Percentiles rank a stretch among this genome's conserved stretches.
Conservation (phyloP, 345 rosid genomes). For the Acer saccharum region DNA sequence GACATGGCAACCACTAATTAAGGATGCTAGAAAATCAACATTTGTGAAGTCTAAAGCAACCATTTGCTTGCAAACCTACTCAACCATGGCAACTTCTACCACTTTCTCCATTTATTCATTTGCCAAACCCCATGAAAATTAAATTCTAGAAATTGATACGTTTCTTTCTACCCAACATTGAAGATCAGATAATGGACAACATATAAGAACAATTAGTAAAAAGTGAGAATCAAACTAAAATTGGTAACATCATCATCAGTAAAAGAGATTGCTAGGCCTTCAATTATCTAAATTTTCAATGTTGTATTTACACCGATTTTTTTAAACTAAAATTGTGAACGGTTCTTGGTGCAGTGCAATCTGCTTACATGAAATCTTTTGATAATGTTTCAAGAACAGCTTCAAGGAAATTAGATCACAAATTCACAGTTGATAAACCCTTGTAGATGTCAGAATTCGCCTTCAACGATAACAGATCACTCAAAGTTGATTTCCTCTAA, state of each 20-base stretch:
- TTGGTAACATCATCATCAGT: not conserved
- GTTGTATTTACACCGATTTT: not conserved
- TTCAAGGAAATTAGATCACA: not conserved
- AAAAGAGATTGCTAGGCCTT: not conserved
- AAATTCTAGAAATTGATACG: not conserved
- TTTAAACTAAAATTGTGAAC: not conserved
- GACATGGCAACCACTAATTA: conserved; percentile 26
- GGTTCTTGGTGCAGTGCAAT: not conserved
- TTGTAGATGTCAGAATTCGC: conserved; percentile 2
- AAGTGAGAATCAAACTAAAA: not conserved
- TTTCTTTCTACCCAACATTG: too few relatives aligned
- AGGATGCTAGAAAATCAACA: conserved; percentile 4
- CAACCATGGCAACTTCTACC: not conserved
- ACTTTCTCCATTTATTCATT: not conserved
- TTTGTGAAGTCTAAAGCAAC: conserved; percentile 22
- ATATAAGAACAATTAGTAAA: not conserved
- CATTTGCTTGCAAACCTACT: conserved; percentile 19
- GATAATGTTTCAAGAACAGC: not conserved
- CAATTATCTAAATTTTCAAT: not conserved
- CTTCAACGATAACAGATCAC: not conserved
- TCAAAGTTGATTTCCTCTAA: not conserved
- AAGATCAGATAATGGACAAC: not conserved
- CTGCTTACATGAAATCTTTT: not conserved
- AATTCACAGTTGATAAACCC: not conserved
- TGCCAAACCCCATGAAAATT: not conserved